A percentile compares a stretch with the other conserved stretches of the same genome.
These are phyloP conservation scores for Neofusicoccum kwambonambiense DNA, from an alignment of 2,329 filamentous ascomycete species.

Conservation along the genomic window DNA sequence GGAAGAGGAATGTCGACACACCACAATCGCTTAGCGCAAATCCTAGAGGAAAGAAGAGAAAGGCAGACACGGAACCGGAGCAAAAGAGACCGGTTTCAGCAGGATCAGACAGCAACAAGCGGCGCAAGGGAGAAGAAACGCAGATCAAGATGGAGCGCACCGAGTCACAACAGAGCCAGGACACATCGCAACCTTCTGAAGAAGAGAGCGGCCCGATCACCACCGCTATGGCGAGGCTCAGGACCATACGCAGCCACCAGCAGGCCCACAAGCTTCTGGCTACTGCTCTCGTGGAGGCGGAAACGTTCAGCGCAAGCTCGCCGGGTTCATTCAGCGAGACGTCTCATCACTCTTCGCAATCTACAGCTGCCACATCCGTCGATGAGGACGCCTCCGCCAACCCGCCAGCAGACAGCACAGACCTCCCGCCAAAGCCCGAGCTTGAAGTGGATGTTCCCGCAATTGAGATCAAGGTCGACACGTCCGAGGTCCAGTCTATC, in stretches of 20 bases:
- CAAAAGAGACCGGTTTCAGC: neutral
- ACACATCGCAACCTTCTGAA: slow-evolving; percentile 16
- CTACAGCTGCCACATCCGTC: slow-evolving; percentile 39
- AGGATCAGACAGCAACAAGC: neutral
- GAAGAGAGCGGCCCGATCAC: neutral
- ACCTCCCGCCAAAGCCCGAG: slow-evolving; percentile 23
- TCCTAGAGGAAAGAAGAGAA: neutral
- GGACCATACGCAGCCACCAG: slow-evolving; percentile 33
- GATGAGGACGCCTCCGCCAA: slow-evolving; percentile 30
- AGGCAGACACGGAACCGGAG: neutral
- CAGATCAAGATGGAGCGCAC: slow-evolving; percentile 32
- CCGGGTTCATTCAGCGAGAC: slow-evolving; percentile 21
- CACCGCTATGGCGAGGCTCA: slow-evolving; percentile 21
- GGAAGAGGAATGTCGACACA: neutral
- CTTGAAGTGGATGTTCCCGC: slow-evolving; percentile 23
- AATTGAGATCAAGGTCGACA: slow-evolving; percentile 29
- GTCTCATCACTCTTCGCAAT: slow-evolving; percentile 36
- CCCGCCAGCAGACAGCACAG: slow-evolving; percentile 11
- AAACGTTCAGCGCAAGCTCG: slow-evolving; percentile 10
- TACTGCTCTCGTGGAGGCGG: slow-evolving; percentile 28
- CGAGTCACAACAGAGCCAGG: slow-evolving; percentile 31
- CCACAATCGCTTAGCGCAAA: neutral
- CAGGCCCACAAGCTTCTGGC: slow-evolving; percentile 29
- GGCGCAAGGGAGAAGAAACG: neutral
- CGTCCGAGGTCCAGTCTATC: slow-evolving; percentile 1